Base-by-base conservation (phyloP, 306 rosid species). In the Malus sylvestris region DNA sequence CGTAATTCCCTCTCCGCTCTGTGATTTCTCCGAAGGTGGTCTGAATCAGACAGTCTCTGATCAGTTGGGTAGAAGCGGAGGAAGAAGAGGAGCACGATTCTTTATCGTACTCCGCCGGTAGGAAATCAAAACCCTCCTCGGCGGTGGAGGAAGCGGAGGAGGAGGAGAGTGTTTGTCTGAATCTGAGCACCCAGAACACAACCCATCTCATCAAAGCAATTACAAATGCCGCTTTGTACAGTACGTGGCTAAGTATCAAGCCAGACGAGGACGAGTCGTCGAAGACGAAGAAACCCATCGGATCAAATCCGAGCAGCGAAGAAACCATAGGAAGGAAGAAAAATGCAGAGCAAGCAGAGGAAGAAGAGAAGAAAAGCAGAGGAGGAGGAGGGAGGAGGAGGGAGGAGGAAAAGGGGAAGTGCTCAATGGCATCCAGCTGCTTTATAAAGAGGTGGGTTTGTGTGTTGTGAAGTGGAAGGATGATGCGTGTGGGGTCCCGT, bases 141-240 rank as follows among this genome's bases (percentile, higher is more conserved):
- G 68, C 10, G 68, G 68, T 19, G 18, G 68, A 32, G 16, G 45
- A 49, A 49, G 67, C 25, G 30, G 53, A 35, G 68, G 58, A 40
- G 25, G 62, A 30, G 11, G 38, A 20, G 75, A 70, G 19, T 58
- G 84, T 78, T 14, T 75, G 70, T 20, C 82, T 75, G 66, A 83
- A 15, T 59, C 76, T 81, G 60, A 76, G 59, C 35, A 69, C 80
- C 75, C 93, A 91, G 73, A 82, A 88, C 9, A 87, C 46, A 14
- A 82, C 76, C 85, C 91, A 92, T 89, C 96, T 88, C 5, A 88
- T 55, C 25, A 89, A 20, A 6, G 97, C 96, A 44, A 92, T 81
- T 38, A 83, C 77, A 14, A 92, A 80, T 49, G 97, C 97, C 14
- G 84, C 85, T 49, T 91, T 90, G 68, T 88, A 91, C 30, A 91